Evolutionary conservation across 805 yeast species (phyloP).

Genomic region (Saturnispora galanensis): DNA sequence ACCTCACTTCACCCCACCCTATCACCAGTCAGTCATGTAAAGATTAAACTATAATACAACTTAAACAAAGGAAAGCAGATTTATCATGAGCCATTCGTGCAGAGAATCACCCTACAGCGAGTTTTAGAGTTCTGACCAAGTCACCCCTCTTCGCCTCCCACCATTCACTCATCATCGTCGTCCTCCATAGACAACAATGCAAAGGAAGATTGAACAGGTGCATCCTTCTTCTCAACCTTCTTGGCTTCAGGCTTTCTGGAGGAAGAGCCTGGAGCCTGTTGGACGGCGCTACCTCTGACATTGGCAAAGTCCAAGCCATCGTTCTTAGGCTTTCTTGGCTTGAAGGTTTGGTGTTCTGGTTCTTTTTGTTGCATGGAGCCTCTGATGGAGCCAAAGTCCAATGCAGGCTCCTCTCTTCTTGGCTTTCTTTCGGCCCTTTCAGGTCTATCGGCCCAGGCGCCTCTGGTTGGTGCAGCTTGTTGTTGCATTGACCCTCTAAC

Average conservation of each 20-base stretch:
- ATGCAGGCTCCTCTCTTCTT: conserved; percentile 43
- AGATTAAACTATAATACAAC: conserved; percentile 15
- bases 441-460: background rate
- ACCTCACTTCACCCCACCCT: too few relatives aligned
- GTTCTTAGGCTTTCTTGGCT: conserved; percentile 32
- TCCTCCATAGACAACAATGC: conserved; percentile 42
- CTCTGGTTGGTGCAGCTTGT: conserved; percentile 1
- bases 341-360: conserved; percentile 16
- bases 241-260: conserved; percentile 5
- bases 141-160: too few relatives aligned
- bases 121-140: too few relatives aligned
- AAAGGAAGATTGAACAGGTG: conserved; percentile 34
- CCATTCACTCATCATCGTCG: conserved; percentile 37
- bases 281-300: conserved; percentile 27
- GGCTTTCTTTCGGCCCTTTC: conserved; percentile 19
- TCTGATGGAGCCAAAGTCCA: conserved; percentile 34
- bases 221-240: conserved; percentile 10
- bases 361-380: conserved; percentile 8
- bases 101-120: too few relatives aligned
- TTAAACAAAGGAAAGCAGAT: background rate
- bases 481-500: conserved; percentile 26
- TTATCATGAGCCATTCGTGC: too few relatives aligned
- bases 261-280: conserved; percentile 27
- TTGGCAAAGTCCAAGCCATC: conserved; percentile 35
- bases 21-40: conserved; percentile 21